A percentile compares a stretch with the other conserved stretches of the same genome.
phyloP scores from a whole-genome alignment of 192 early-diverging fungal species.

The Ambispora gerdemannii region DNA sequence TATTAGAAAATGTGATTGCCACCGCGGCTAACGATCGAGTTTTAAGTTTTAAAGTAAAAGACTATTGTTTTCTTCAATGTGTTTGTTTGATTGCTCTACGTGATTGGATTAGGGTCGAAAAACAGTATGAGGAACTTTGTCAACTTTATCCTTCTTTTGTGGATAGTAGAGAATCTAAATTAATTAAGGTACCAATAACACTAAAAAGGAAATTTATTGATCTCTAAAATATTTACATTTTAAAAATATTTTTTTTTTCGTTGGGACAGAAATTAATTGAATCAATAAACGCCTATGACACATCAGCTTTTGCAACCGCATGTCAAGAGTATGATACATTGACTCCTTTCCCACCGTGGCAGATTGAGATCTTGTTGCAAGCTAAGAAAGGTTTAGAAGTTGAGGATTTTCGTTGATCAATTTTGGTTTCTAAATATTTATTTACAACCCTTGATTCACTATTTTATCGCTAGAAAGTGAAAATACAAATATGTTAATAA shows the following conservation, averaged over 20 bases:
- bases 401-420: slow-evolving; percentile 24
- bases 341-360: slow-evolving; percentile 10
- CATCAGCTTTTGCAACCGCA: slow-evolving; percentile 23
- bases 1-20: slow-evolving; percentile 2
- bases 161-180: slow-evolving; percentile 26
- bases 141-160: slow-evolving; percentile 25
- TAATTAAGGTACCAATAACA: slow-evolving; percentile 1
- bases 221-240: background rate
- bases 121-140: background rate
- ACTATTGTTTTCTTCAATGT: slow-evolving; percentile 17
- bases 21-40: slow-evolving; percentile 4
- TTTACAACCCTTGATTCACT: too few species aligned
- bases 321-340: slow-evolving; percentile 25
- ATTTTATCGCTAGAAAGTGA: too few species aligned
- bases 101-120: slow-evolving; percentile 30
- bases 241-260: background rate
- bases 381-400: slow-evolving; percentile 17
- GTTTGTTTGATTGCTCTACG: slow-evolving; percentile 9
- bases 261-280: slow-evolving; percentile 4
- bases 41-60: slow-evolving; percentile 9
- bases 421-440: too few species aligned
- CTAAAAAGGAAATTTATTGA: background rate
- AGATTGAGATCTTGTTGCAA: slow-evolving; percentile 21
- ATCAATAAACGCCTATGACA: slow-evolving; percentile 25
- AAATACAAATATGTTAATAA: too few species aligned